Base-by-base conservation (phyloP, 202 grass and related monocot genomes). In the Panicum hallii region DNA sequence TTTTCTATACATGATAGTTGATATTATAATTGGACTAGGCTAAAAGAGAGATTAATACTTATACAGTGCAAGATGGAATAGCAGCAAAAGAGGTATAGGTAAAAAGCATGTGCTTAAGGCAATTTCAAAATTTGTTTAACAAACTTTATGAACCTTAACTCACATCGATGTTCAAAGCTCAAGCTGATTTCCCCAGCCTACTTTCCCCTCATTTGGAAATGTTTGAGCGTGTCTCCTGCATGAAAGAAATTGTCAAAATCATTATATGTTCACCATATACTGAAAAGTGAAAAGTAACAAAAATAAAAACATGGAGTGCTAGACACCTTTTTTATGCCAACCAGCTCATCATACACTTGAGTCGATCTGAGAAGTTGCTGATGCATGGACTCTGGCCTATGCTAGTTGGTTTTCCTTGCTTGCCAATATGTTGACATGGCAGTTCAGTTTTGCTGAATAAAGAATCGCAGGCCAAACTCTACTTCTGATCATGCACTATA, bases 171-270 rank as follows among this genome's bases (percentile, higher is more conserved):
- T 75, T 70, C 10, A 54, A 70, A 83, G 54, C 20, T 80, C 20
- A 44, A 80, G 53, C 61, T 70, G 70, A 87, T 46, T 87, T 54
- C 63, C 36, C 23, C 26, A 80, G 53, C 40, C 38, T 47, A 68
- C 28, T 61, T 36, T 54, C 11, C 43, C 38, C 74, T 76, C 22
- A 83, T 85, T 63, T 74, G 9, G n/a, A 52, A 79, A 22, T 80
- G 45, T 14, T 79, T 79, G 68, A 75, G 66, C 2, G 1, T 75
- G 38, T 75, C 6, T 38, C 74, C 62, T 87, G 88, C 84, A 83
- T 28, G 80, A 90, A 87, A 83, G 14, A 79, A 83, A 87, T 50
- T 63, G 52, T 11, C 12, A 68, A 75, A 61, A 53, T 70, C 32
- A 79, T 43, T 63, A 75, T 50, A 26, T 74, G 12, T 70, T 78